Percentiles rank a stretch among this genome's conserved stretches.
Evolutionary conservation across 257 asterid genomes (phyloP).

Genomic region (Solanum chiquidenum): DNA sequence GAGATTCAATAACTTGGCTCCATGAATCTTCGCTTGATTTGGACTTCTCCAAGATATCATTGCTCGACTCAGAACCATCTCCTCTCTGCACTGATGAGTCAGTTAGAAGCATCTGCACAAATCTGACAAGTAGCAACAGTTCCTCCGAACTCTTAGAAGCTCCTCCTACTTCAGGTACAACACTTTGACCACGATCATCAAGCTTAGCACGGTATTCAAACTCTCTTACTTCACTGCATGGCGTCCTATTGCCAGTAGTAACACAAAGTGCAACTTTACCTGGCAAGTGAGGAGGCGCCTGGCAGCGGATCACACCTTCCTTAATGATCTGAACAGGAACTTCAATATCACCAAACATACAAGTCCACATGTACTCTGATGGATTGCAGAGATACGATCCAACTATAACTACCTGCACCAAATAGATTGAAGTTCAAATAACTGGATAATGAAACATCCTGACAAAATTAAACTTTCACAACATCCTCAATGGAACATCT

Average conservation of each 20-base stretch:
- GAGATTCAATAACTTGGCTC: constrained; percentile 58
- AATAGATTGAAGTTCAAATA: constrained; percentile 2
- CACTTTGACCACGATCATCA: constrained; percentile 17
- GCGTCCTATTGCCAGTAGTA: constrained; percentile 66
- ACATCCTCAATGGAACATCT: not conserved
- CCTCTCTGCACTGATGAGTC: constrained; percentile 21
- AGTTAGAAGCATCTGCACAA: constrained; percentile 73
- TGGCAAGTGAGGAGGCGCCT: constrained; percentile 63
- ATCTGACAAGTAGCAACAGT: constrained; percentile 60
- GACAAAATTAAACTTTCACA: not conserved
- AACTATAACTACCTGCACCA: constrained; percentile 63
- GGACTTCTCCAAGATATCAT: constrained; percentile 35
- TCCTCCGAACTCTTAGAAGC: constrained; percentile 52
- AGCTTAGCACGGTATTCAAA: constrained; percentile 63
- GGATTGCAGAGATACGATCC: constrained; percentile 80
- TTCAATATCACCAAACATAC: constrained; percentile 91
- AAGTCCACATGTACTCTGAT: constrained; percentile 61
- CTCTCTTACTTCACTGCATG: constrained; percentile 82
- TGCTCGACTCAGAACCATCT: constrained; percentile 29
- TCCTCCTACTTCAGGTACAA: constrained; percentile 34
- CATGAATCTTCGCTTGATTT: constrained; percentile 45
- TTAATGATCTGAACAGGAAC: constrained; percentile 73
- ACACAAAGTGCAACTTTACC: constrained; percentile 74
- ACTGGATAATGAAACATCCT: not conserved
- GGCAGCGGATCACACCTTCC: constrained; percentile 74